Evolutionary conservation across 306 rosid species (phyloP), one percentile per base, ranked within the genome.

Genomic region (Nissolia schottii): DNA sequence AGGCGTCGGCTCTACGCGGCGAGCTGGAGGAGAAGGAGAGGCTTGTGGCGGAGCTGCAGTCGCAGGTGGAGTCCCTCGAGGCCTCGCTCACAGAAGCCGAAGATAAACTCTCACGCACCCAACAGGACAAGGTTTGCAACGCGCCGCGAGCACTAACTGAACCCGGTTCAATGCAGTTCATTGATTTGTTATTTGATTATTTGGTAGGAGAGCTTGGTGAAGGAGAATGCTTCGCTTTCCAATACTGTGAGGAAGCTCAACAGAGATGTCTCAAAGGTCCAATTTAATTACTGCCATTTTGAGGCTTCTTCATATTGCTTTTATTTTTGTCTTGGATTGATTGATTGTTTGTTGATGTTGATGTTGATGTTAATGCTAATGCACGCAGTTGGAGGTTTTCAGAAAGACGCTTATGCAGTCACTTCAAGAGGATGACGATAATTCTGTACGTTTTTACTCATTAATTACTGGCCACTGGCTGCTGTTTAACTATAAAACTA

Each of bases 191-290:
- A 0, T 3, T 19, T 24, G 13, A 61, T 70, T 32, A 5, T 19
- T 2, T 70, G 6, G 29, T 32, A 91, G 98, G 99, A 86, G 78
- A 64, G 61, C 13, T 76, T 94, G 85, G 20, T 84, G 65, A 88
- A 76, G 58, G 90, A 94, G 80, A 94, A 89, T 71, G 79, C 85
- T 51, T 53, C 55, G 59, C 89, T 94, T 43, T 80, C 96, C 12
- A 85, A 68, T 53, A 54, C 95, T 1, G 95, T 91, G 24, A 89
- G 70, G 83, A 94, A 85, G 81, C 97, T 94, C 64, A 86, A 40
- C 74, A 85, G 92, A 87, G 96, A 94, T 89, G 99, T 94, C 57
- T 67, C 97, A 6, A 91, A 89, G 98, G 98, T 93, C 60, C 62
- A 18, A 16, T 50, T 41, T 14, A n/a, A 14, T 40, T 13, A 16